Base-by-base conservation (phyloP, 805 yeast genomes). In the Saccharomycopsis lassenensis region DNA sequence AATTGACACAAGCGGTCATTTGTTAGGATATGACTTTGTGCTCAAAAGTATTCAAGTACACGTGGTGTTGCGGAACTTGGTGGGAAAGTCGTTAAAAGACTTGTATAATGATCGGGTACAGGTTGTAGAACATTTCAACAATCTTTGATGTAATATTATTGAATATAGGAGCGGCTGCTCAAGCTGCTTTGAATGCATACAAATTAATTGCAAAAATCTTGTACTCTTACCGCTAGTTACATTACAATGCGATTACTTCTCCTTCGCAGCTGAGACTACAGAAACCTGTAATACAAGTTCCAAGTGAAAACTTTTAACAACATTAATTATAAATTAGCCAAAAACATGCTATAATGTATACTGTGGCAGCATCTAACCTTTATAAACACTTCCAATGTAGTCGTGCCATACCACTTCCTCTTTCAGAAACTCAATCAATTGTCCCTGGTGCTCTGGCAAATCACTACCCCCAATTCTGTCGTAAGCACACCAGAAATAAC, bases 401-500 rank as follows among this genome's bases (percentile, higher is more conserved):
- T 36, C 32, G 17, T 40, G 41, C 36, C 40, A 40, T 5, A 24
- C 6, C 14, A 37, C 39, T 4, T 25, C 29, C 10, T 20, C 23
- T 4, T 32, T 31, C 12, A 7, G 8, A 15, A 40, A 40, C 11
- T 40, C 17, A 17, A 40, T 24, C 17, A 24, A 12, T n/a, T 7
- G 21, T 5, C 44, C 44, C 17, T 36, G 41, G 21, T 40, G 41
- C 25, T 40, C 44, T 14, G 44, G 44, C 8, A 27, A 14, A 33
- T 49, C 48, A 15, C 25, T 22, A 2, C 49, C 58, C 12, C 80
- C 80, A 40, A 73, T 54, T 15, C 60, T 51, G 39, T 70, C 69
- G 48, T 71, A 71, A 1, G 77, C 79, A 57, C 80, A 74, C 80
- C 81, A 74, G 21, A 69, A 47, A 48, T 74, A 74, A 15, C 63